phyloP scores from a whole-genome alignment of 139 green algal genomes.

The Chlamydomonas sp. region DNA sequence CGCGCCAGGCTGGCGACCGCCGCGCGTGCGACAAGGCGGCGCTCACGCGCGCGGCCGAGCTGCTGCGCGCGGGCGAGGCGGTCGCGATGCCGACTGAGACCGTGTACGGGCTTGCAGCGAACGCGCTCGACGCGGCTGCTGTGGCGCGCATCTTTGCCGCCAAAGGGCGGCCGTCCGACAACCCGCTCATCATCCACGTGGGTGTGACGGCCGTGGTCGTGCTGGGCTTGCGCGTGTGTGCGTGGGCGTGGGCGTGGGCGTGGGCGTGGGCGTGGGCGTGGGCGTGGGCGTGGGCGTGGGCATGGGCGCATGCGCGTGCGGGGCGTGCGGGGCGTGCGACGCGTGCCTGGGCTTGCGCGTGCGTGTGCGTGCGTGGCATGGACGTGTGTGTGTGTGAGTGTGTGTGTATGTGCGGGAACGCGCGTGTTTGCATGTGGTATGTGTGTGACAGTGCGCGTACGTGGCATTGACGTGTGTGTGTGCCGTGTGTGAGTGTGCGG shows the following conservation, averaged over 20 bases:
- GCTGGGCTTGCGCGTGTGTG: no score
- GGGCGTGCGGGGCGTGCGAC: no score
- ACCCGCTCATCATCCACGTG: conserved; percentile 57
- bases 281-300: no score
- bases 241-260: no score
- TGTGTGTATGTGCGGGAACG: not conserved
- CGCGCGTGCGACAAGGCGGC: not conserved
- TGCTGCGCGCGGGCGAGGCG: not conserved
- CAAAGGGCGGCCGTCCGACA: conserved; percentile 49
- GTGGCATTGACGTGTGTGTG: not conserved
- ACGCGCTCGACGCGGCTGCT: conserved; percentile 26
- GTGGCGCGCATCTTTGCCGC: conserved; percentile 39
- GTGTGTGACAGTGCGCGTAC: not conserved
- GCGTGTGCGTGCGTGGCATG: no score
- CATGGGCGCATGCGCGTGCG: no score
- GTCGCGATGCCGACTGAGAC: conserved; percentile 53
- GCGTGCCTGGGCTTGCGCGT: no score
- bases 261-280: no score
- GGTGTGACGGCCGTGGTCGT: no score
- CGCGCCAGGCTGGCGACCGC: not conserved
- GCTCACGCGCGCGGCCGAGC: not conserved
- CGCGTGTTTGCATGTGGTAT: not conserved
- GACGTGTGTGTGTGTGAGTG: no score
- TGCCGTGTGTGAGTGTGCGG: not conserved
- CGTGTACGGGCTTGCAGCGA: conserved; percentile 50